These are phyloP conservation scores for Quambalaria eucalypti DNA, from an alignment of 1,284 basidiomycete genomes.

Conservation along the genomic window DNA sequence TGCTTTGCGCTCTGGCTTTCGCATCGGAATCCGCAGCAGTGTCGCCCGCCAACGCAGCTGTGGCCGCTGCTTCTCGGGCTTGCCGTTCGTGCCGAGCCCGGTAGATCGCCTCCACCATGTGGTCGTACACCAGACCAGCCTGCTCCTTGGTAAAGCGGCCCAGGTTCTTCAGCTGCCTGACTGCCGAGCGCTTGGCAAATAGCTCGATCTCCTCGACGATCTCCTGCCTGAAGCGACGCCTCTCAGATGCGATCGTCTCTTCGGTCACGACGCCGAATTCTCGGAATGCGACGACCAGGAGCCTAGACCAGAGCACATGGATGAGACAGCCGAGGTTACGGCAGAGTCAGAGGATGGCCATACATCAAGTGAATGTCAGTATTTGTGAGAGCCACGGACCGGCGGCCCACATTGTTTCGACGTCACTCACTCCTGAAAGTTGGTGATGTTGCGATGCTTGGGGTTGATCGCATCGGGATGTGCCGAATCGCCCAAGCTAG, in stretches of 20 bases:
- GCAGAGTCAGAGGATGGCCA: too few species aligned
- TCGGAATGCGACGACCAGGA: constrained; percentile 54
- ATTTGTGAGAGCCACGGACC: background rate
- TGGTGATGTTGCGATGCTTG: constrained; percentile 83
- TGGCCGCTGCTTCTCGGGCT: background rate
- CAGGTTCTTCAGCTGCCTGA: constrained; percentile 75
- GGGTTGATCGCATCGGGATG: constrained; percentile 83
- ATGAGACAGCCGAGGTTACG: too few species aligned
- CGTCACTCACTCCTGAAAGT: constrained; percentile 69
- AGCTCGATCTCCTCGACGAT: constrained; percentile 88
- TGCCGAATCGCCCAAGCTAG: constrained; percentile 84
- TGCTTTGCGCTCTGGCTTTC: background rate
- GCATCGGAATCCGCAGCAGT: background rate
- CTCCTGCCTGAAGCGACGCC: constrained; percentile 76
- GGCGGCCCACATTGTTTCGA: background rate
- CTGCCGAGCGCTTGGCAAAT: constrained; percentile 87
- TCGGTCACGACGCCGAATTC: constrained; percentile 95
- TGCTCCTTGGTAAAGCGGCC: constrained; percentile 81
- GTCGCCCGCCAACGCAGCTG: background rate
- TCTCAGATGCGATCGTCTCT: constrained; percentile 81
- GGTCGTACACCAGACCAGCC: constrained; percentile 49
- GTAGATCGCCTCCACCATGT: constrained; percentile 44
- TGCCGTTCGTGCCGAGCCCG: constrained; percentile 37
- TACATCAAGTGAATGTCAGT: too few species aligned
- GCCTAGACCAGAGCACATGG: constrained; percentile 21